These are phyloP conservation scores for Cyclotella atomus DNA, from an alignment of 108 stramenopile species.

Conservation along the genomic window DNA sequence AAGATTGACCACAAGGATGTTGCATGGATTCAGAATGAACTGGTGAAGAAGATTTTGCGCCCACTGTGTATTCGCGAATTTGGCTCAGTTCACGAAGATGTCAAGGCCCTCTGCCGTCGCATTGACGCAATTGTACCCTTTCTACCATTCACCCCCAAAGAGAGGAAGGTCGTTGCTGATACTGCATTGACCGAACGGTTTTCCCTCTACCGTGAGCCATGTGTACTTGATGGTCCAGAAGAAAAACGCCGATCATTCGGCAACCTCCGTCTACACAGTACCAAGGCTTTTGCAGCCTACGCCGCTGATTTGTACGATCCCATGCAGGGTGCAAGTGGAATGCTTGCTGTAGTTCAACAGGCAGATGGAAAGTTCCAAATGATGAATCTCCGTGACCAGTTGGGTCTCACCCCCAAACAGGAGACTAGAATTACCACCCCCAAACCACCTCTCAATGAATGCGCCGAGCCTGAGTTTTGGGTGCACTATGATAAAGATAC, in stretches of 20 bases:
- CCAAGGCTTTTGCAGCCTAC: conserved; percentile 1
- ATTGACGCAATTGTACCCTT: conserved; percentile 8
- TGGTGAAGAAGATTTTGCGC: background rate
- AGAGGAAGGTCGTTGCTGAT: conserved; percentile 1
- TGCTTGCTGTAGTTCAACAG: conserved; percentile 1
- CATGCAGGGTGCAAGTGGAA: background rate
- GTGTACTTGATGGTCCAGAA: conserved; percentile 6
- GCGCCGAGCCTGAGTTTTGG: conserved; percentile 5
- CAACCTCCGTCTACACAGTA: background rate
- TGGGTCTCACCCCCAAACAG: conserved; percentile 3
- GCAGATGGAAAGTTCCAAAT: conserved; percentile 8
- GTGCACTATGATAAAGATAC: conserved; percentile 8
- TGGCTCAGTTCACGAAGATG: background rate
- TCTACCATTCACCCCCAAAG: background rate
- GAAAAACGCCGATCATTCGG: conserved; percentile 2
- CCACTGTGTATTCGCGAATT: background rate
- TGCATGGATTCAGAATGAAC: conserved; percentile 2
- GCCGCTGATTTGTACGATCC: conserved; percentile 5
- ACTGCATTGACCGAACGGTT: conserved; percentile 1
- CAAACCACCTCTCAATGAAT: background rate
- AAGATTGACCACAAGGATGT: conserved; percentile 12
- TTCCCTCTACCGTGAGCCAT: conserved; percentile 8
- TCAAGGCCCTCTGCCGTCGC: background rate
- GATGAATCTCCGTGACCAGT: conserved; percentile 4
- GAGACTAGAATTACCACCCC: background rate